These are phyloP conservation scores for Rheum nobile DNA, from an alignment of 148 eudicot genomes.

Conservation along the genomic window DNA sequence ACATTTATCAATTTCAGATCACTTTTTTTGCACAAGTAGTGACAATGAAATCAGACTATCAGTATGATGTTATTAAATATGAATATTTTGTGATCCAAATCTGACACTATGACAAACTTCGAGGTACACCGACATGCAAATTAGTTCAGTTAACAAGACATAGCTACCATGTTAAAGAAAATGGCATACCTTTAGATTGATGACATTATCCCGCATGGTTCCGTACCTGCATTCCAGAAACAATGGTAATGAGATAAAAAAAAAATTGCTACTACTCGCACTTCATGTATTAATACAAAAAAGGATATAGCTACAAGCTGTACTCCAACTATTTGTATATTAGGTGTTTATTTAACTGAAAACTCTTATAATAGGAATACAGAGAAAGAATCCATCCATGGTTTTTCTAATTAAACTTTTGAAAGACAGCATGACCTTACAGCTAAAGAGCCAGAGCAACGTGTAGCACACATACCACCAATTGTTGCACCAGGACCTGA, in stretches of 20 bases:
- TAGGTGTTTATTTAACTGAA: not conserved
- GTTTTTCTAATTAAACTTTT: not conserved
- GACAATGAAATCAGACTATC: not conserved
- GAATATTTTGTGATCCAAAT: not conserved
- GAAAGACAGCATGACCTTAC: conserved; percentile 45
- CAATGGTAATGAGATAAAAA: not conserved
- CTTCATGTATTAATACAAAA: too few species aligned
- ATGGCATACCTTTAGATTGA: conserved; percentile 66
- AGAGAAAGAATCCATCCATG: not conserved
- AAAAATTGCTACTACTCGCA: not conserved
- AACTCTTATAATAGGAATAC: not conserved
- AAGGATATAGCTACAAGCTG: not conserved
- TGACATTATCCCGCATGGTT: conserved; percentile 97
- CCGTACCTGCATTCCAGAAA: conserved; percentile 79
- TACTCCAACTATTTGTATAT: not conserved
- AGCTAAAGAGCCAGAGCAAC: conserved; percentile 97
- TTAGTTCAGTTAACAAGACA: not conserved
- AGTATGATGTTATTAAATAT: not conserved
- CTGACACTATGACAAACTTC: not conserved
- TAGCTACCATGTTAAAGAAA: not conserved
- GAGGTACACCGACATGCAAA: not conserved
- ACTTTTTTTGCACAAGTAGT: not conserved
- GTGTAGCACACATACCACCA: conserved; percentile 99
- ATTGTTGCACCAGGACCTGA: conserved; percentile 99
- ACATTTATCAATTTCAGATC: not conserved